Evolutionary conservation across 768 basidiomycete species (phyloP), one percentile per base, ranked within the genome.

Genomic region (Sutorius australiensis): DNA sequence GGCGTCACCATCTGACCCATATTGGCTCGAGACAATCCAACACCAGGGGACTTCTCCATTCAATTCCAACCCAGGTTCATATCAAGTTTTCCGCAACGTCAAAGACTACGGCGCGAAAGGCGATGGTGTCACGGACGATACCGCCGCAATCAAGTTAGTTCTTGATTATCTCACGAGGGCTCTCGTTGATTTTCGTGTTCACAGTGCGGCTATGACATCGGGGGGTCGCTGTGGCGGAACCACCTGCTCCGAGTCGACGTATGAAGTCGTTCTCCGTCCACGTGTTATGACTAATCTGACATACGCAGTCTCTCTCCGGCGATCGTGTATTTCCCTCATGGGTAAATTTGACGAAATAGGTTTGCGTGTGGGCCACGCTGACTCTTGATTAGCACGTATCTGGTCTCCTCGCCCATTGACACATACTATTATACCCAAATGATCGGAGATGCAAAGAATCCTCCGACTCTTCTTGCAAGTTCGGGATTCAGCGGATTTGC

Each of bases 371-470:
- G 27, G 14, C 7, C 5, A n/a, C 9, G 9, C 54, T 60, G 43
- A 61, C 48, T 9, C 6, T 5, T 37, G 32, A 50, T 34, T 57
- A 87, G 86, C 51, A 83, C 77, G 7, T 91, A 90, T 64, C 69
- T 83, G 6, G 78, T 90, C 44, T 82, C 86, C 0, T 63, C 78
- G 3, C 75, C 88, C 3, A 82, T 91, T 43, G 70, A 85, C 37
- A 78, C 85, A 1, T 84, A 82, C 60, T 91, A 90, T 64, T 88
- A 88, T 64, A 89, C 87, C 2, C 82, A 86, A 67, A 72, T 91
- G 43, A 82, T 92, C 32, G 89, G 89, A 19, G 89, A 91, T 66
- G 82, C 86, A 3, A 81, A 77, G 58, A 71, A 72, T 17, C 83
- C 79, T 19, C 89, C 89, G 0, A 89, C 80, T 0, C 72, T 91